A percentile compares a stretch with the other conserved stretches of the same genome.
phyloP scores from a whole-genome alignment of 495 filamentous ascomycete species.

The Annulohypoxylon stygium region DNA sequence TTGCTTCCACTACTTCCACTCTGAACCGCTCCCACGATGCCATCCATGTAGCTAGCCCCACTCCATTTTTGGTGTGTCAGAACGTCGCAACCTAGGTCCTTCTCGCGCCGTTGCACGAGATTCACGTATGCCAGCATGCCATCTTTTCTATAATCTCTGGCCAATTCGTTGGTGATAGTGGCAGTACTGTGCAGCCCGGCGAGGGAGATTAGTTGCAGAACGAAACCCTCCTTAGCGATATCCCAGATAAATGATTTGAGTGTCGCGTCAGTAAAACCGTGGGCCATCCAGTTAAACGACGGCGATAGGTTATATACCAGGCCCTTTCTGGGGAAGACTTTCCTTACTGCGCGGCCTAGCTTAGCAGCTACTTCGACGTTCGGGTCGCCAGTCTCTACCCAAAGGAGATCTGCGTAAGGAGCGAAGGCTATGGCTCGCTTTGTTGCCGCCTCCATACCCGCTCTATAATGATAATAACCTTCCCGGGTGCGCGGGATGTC shows the following conservation, averaged over 20 bases:
- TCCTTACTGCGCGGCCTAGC: constrained; percentile 81
- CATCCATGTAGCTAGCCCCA: constrained; percentile 91
- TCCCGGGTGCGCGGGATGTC: constrained; percentile 94
- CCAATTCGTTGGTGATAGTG: constrained; percentile 86
- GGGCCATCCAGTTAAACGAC: constrained; percentile 98
- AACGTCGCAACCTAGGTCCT: constrained; percentile 93
- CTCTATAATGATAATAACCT: constrained; percentile 95
- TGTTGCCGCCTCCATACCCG: constrained; percentile 88
- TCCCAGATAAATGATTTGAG: constrained; percentile 96
- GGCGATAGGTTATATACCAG: constrained; percentile 96
- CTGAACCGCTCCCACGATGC: constrained; percentile 90
- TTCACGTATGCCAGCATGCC: constrained; percentile 98
- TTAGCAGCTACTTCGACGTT: constrained; percentile 77
- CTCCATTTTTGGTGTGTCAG: constrained; percentile 99
- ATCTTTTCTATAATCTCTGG: constrained; percentile 83
- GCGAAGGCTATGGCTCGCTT: constrained; percentile 92
- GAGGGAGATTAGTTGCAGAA: constrained; percentile 91
- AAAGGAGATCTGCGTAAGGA: constrained; percentile 94
- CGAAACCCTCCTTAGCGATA: constrained; percentile 91
- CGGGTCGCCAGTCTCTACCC: constrained; percentile 95
- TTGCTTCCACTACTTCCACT: constrained; percentile 86
- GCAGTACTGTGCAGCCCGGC: constrained; percentile 92
- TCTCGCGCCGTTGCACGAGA: constrained; percentile 87
- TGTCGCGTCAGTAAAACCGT: constrained; percentile 84
- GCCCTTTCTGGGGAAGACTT: constrained; percentile 77